Evolutionary conservation across 768 basidiomycete species (phyloP).

Genomic region (Leccinum arenicola): DNA sequence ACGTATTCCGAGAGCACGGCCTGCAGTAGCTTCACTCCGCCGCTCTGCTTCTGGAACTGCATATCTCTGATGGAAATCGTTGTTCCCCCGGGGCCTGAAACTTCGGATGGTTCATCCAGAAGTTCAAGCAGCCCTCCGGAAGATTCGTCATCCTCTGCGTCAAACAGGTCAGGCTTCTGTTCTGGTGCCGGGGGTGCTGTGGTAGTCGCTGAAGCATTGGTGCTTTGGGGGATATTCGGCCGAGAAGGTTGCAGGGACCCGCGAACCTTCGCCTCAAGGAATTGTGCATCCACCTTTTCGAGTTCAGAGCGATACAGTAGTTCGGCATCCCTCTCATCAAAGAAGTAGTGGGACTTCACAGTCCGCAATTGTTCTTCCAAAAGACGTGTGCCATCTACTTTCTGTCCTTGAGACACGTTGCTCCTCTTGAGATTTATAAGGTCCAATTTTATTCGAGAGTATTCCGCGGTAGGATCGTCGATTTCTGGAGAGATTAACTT

Average conservation of each 20-base stretch:
- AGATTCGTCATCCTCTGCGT: constrained; percentile 47
- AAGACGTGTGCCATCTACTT: constrained; percentile 30
- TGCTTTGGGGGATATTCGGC: constrained; percentile 1
- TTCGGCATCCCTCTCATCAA: constrained; percentile 66
- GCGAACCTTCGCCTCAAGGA: constrained; percentile 45
- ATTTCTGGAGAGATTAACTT: constrained; percentile 35
- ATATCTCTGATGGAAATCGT: constrained; percentile 64
- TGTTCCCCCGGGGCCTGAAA: constrained; percentile 51
- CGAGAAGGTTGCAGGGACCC: constrained; percentile 13
- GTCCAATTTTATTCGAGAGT: constrained; percentile 60
- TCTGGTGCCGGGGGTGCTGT: neutral
- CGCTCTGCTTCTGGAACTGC: constrained; percentile 79
- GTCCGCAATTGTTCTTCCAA: constrained; percentile 46
- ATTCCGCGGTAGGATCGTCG: constrained; percentile 58
- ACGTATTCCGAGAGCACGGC: constrained; percentile 65
- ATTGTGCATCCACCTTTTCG: constrained; percentile 42
- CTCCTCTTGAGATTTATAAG: constrained; percentile 44
- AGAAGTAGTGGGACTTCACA: constrained; percentile 62
- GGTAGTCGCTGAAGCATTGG: neutral
- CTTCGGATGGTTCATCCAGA: constrained; percentile 60
- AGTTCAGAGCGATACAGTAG: constrained; percentile 52
- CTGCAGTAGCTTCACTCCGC: constrained; percentile 82
- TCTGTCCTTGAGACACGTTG: constrained; percentile 25
- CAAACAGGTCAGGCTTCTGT: constrained; percentile 45
- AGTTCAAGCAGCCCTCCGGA: constrained; percentile 71